Evolutionary conservation across 768 basidiomycete species (phyloP).

Genomic region (Melanogaster broomeanus): DNA sequence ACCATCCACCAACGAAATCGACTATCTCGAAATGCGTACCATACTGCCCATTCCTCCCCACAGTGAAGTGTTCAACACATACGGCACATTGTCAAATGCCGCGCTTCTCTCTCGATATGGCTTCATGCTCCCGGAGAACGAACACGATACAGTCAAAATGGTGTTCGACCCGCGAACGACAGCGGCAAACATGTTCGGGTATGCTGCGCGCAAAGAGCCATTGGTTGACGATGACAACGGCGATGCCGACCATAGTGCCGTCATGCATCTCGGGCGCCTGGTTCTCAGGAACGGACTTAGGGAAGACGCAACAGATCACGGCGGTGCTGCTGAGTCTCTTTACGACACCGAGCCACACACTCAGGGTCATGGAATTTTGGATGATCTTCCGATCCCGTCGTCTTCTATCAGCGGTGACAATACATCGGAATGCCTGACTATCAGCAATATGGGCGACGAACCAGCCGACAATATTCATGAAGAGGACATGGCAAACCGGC

Average conservation of each 20-base stretch:
- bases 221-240: slow-evolving; percentile 2
- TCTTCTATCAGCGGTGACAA: slow-evolving; percentile 3
- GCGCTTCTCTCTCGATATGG: slow-evolving; percentile 71
- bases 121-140: slow-evolving; percentile 73
- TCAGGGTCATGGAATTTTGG: slow-evolving; percentile 17
- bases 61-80: slow-evolving; percentile 75
- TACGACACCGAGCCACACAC: slow-evolving; percentile 24
- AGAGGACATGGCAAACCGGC: slow-evolving; percentile 13
- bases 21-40: slow-evolving; percentile 69
- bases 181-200: slow-evolving; percentile 9
- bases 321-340: slow-evolving; percentile 17
- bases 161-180: slow-evolving; percentile 23
- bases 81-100: slow-evolving; percentile 67
- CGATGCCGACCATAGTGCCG: slow-evolving; percentile 14
- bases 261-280: slow-evolving; percentile 8
- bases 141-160: slow-evolving; percentile 54
- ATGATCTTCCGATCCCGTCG: slow-evolving; percentile 3
- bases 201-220: slow-evolving; percentile 9
- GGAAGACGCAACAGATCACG: slow-evolving; percentile 24
- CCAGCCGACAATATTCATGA: not conserved
- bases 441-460: slow-evolving; percentile 5
- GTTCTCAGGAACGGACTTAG: slow-evolving; percentile 29
- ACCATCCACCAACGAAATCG: slow-evolving; percentile 24
- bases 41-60: slow-evolving; percentile 49
- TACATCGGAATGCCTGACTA: not conserved